phyloP scores from a whole-genome alignment of 805 yeast species.

The Clavispora fructus region DNA sequence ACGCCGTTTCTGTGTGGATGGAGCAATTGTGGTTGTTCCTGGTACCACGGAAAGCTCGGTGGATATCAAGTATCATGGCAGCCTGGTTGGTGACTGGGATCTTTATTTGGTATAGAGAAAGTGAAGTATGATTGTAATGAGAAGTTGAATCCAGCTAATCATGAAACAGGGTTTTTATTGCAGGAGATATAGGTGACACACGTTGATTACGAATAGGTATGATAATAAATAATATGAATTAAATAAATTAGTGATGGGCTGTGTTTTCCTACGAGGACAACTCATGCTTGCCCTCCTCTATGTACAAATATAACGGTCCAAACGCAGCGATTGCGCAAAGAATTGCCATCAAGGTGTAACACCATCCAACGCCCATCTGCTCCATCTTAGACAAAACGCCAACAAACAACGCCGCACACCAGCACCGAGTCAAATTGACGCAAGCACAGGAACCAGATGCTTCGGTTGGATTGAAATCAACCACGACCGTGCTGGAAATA shows the following conservation, averaged over 20 bases:
- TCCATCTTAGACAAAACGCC: slow-evolving; percentile 1
- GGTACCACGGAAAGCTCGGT: slow-evolving; percentile 2
- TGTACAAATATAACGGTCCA: slow-evolving; percentile 1
- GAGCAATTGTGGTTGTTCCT: slow-evolving; percentile 41
- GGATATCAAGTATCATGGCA: slow-evolving; percentile 6
- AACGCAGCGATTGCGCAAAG: background rate
- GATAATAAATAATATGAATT: background rate
- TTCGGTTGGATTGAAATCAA: slow-evolving; percentile 1
- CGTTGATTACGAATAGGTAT: too few relatives aligned
- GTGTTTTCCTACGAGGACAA: background rate
- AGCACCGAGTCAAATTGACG: slow-evolving; percentile 4
- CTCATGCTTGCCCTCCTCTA: background rate
- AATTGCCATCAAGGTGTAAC: slow-evolving; percentile 3
- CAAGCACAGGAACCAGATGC: slow-evolving; percentile 1
- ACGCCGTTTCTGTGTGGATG: slow-evolving; percentile 67
- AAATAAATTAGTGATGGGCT: background rate
- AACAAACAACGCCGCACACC: slow-evolving; percentile 2
- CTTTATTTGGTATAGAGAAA: background rate
- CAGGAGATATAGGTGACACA: too few relatives aligned
- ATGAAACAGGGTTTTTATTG: too few relatives aligned
- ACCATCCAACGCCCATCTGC: slow-evolving; percentile 2
- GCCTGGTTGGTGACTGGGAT: slow-evolving; percentile 6
- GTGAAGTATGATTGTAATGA: background rate
- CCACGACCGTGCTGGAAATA: slow-evolving; percentile 4
- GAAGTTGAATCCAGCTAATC: too few relatives aligned